Evolutionary conservation across 1,284 basidiomycete genomes (phyloP).

Genomic region (Exobasidium rhododendri): DNA sequence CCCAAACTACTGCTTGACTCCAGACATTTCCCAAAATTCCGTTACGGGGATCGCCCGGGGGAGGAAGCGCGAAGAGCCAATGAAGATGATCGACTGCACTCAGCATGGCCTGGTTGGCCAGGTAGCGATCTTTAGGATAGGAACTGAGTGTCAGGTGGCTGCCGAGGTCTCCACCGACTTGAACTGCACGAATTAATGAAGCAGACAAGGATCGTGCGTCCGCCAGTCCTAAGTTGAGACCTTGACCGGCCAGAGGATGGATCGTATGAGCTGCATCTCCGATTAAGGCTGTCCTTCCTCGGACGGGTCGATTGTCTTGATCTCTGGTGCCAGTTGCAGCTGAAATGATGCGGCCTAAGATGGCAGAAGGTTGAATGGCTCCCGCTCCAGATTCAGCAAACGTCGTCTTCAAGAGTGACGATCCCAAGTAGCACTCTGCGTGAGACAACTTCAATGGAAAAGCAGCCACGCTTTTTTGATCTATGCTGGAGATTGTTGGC

Average conservation of each 20-base stretch:
- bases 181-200: slow-evolving; percentile 26
- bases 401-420: slow-evolving; percentile 28
- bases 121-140: slow-evolving; percentile 45
- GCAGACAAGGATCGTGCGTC: slow-evolving; percentile 61
- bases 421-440: slow-evolving; percentile 78
- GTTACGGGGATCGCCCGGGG: slow-evolving; percentile 23
- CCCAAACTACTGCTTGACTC: slow-evolving; percentile 40
- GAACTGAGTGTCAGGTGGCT: slow-evolving; percentile 36
- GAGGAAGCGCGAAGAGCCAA: slow-evolving; percentile 40
- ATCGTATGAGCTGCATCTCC: slow-evolving; percentile 95
- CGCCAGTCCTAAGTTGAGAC: slow-evolving; percentile 84
- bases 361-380: slow-evolving; percentile 23
- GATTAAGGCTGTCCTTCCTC: slow-evolving; percentile 76
- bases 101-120: slow-evolving; percentile 49
- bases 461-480: slow-evolving; percentile 74
- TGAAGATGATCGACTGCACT: slow-evolving; percentile 50
- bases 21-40: slow-evolving; percentile 26
- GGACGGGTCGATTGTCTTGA: slow-evolving; percentile 41
- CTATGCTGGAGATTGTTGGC: slow-evolving; percentile 70
- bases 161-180: slow-evolving; percentile 44
- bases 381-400: slow-evolving; percentile 13
- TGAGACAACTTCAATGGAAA: slow-evolving; percentile 89
- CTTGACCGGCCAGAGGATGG: slow-evolving; percentile 96
- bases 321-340: slow-evolving; percentile 29
- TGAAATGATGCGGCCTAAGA: slow-evolving; percentile 26